A percentile compares a stretch with the other conserved stretches of the same genome.
Conservation (phyloP, 345 rosid species). For the Eucalyptus rudis region DNA sequence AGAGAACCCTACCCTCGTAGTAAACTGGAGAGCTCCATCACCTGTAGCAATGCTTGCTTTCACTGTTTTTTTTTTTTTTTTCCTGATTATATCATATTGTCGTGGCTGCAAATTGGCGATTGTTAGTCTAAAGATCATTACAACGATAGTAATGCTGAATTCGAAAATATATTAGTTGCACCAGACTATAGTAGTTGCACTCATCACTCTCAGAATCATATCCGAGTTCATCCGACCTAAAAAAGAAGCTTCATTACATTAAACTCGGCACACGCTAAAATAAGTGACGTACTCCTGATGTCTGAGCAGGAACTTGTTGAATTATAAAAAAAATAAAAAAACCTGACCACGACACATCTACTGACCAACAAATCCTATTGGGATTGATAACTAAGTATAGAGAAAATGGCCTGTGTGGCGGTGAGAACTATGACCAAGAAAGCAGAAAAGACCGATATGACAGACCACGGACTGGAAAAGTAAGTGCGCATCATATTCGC, state of each 20-base stretch:
- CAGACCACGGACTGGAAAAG: neutral
- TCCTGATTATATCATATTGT: no score
- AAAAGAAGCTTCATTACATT: neutral
- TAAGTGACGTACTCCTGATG: neutral
- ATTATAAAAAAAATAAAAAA: neutral
- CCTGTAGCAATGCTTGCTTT: no score
- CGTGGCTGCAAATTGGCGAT: no score
- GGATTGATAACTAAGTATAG: neutral
- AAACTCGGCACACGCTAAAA: neutral
- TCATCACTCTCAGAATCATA: no score
- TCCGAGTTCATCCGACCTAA: no score
- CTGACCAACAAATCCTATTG: neutral
- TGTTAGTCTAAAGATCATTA: no score
- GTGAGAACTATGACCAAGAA: neutral
- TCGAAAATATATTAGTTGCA: fast-evolving
- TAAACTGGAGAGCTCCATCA: no score
- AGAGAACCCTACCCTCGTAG: no score
- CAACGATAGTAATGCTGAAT: no score
- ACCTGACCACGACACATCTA: neutral
- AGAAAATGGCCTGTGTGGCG: neutral
- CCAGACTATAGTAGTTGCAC: no score
- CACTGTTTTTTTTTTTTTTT: no score
- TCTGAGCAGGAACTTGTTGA: neutral
- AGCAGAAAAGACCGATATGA: neutral
- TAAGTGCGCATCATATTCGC: neutral